phyloP scores from a whole-genome alignment of 805 yeast genomes.

The Saccharomycopsis capsularis region DNA sequence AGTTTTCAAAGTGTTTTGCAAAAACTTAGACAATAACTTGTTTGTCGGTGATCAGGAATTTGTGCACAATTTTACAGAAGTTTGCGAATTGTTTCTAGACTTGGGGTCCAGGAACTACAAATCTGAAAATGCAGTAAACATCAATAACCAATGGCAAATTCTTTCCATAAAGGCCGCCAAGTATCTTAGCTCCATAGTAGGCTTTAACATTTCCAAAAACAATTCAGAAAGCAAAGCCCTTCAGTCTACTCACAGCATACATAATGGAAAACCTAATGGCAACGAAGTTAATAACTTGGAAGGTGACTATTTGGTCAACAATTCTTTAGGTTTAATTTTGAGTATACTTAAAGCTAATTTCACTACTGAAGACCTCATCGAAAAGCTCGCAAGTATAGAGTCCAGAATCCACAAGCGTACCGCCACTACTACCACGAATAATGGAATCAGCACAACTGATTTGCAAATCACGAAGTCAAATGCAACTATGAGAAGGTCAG shows the following conservation, averaged over 20 bases:
- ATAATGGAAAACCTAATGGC: too few relatives aligned
- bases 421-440: neutral
- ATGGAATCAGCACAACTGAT: too few relatives aligned
- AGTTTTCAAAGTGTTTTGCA: slow-evolving; percentile 43
- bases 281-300: neutral
- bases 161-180: slow-evolving; percentile 25
- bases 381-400: slow-evolving; percentile 7
- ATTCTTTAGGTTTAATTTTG: slow-evolving; percentile 12
- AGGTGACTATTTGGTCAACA: slow-evolving; percentile 2
- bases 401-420: neutral
- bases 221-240: neutral
- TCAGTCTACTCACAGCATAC: neutral
- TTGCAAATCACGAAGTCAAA: neutral
- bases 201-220: slow-evolving; percentile 9
- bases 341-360: slow-evolving; percentile 4
- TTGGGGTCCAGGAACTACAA: slow-evolving; percentile 19
- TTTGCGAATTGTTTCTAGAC: slow-evolving; percentile 29
- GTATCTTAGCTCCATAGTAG: slow-evolving; percentile 22
- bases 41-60: slow-evolving; percentile 60
- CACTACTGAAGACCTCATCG: slow-evolving; percentile 3
- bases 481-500: slow-evolving; percentile 3
- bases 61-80: slow-evolving; percentile 39
- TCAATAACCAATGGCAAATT: slow-evolving; percentile 17
- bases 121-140: slow-evolving; percentile 12
- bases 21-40: slow-evolving; percentile 51